Evolutionary conservation across 371 early-diverging fungal species (phyloP).

Genomic region (Chytridiales sp.): DNA sequence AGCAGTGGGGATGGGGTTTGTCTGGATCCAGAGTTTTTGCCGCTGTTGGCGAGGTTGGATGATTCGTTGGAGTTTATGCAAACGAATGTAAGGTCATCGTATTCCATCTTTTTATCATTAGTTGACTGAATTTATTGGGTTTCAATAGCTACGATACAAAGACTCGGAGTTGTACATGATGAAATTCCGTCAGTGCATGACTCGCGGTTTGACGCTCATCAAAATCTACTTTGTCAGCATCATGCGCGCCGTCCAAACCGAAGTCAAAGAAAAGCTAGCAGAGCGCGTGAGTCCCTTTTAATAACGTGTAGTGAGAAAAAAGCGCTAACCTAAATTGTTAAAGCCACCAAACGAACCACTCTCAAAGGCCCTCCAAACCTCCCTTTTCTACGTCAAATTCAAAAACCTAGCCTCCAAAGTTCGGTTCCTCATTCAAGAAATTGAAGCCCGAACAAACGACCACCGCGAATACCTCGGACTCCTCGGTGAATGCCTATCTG

Average conservation of each 20-base stretch:
- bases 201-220: constrained; percentile 82
- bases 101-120: neutral
- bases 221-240: constrained; percentile 78
- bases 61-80: constrained; percentile 77
- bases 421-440: constrained; percentile 63
- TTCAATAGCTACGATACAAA: constrained; percentile 62
- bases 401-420: constrained; percentile 63
- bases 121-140: neutral
- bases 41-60: constrained; percentile 74
- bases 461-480: constrained; percentile 75
- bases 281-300: constrained; percentile 33
- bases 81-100: constrained; percentile 56
- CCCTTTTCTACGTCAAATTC: constrained; percentile 77
- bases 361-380: constrained; percentile 33
- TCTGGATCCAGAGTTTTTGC: constrained; percentile 70
- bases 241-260: constrained; percentile 64
- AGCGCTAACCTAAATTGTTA: neutral
- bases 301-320: neutral
- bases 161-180: constrained; percentile 88
- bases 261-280: constrained; percentile 50
- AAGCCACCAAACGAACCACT: constrained; percentile 20
- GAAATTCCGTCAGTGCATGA: constrained; percentile 88
- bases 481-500: constrained; percentile 66
- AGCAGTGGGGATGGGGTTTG: constrained; percentile 80
- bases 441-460: constrained; percentile 66